A percentile compares a stretch with the other conserved stretches of the same genome.
Conservation (phyloP, 306 rosid species). For the Corylus avellana region DNA sequence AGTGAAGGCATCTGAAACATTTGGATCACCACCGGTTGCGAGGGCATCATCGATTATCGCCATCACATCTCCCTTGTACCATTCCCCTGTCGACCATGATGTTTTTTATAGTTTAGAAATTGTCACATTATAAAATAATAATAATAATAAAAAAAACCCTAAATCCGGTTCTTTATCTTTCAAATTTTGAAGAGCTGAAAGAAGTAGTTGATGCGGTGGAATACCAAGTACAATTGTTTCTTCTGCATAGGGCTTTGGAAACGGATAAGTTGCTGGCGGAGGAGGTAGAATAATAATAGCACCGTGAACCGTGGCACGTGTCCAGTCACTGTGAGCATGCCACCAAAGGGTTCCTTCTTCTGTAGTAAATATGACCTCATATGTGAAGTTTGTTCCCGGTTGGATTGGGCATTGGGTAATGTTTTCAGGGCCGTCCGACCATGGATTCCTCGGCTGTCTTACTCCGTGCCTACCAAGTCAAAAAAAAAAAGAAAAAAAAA, state of each 20-base stretch:
- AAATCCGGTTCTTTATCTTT: no score
- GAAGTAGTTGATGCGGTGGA: no score
- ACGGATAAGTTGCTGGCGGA: background rate
- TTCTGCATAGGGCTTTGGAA: background rate
- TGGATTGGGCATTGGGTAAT: background rate
- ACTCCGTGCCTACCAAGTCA: background rate
- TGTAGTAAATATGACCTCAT: background rate
- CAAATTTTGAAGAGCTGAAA: no score
- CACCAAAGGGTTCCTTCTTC: conserved; percentile 9
- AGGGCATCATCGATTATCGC: background rate
- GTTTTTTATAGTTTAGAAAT: no score
- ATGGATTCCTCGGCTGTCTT: background rate
- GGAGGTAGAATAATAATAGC: background rate
- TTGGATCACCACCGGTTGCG: conserved; percentile 1
- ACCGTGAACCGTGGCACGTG: background rate
- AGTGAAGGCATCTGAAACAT: conserved; percentile 31
- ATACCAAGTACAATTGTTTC: background rate
- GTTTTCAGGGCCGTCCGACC: conserved; percentile 7
- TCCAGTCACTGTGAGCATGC: conserved; percentile 13
- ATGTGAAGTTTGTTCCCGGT: background rate
- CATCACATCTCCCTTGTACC: conserved; percentile 4
- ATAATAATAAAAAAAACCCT: no score
- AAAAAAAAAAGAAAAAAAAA: no score
- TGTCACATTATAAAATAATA: no score
- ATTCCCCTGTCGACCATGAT: background rate